Evolutionary conservation across 208 protist species (phyloP), one percentile per base, ranked within the genome.

Genomic region (Wallacemonas sp.): DNA sequence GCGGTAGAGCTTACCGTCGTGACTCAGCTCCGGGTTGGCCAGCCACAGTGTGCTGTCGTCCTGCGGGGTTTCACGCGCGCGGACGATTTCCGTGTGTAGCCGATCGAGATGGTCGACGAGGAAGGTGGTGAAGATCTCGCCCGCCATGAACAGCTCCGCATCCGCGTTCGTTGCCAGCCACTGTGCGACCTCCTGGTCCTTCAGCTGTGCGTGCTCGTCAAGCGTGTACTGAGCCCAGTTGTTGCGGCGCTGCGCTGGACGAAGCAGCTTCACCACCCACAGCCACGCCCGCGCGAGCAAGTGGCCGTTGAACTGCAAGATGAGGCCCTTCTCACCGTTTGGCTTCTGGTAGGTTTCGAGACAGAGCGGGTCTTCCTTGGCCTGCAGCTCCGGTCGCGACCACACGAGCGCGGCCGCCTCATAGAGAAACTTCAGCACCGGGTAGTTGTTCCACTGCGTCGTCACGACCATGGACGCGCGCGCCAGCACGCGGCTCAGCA

Each of bases 1-100:
- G 63, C 81, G 75, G 63, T 91, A 91, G 1, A 88, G 65, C 78
- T 91, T 91, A 26, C 69, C 59, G 74, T 87, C 85, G 55, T 87
- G 72, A 62, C 81, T 86, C 59, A 55, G 72, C 72, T 86, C 81
- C 66, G 81, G 71, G 44, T 67, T 65, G 1, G 8, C 31, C 1
- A 74, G 29, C 80, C 79, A 86, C 57, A 74, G 52, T 10, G 36
- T 68, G 11, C 14, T 25, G 62, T 87, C 79, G 12, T 77, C 74
- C 36, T 61, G 61, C 4, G 75, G 70, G 10, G 75, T 87, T 42
- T 72, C 75, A 18, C 85, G 74, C 10, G 85, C 85, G 8, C 81
- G 81, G 3, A 91, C 79, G 29, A 91, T 84, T 48, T 91, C 85
- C 11, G 70, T 55, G 59, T 88, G 75, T 36, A 91, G 76, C 4